These are phyloP conservation scores for Agrostemma githago DNA, from an alignment of 148 eudicot genomes.

Conservation along the genomic window DNA sequence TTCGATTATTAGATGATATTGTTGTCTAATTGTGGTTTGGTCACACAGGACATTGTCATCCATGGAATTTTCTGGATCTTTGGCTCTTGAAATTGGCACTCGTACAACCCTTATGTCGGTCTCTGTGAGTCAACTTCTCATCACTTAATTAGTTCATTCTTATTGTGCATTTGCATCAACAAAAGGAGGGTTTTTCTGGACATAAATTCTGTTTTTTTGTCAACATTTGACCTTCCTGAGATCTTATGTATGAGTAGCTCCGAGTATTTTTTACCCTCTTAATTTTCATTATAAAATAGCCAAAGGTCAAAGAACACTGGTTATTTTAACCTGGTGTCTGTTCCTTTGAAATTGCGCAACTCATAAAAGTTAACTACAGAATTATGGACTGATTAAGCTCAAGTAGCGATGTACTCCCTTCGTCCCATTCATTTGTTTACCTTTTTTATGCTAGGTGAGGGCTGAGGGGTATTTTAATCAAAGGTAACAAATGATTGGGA, in stretches of 20 bases:
- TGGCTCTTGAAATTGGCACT: slow-evolving; percentile 56
- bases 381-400: neutral
- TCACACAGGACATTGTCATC: slow-evolving; percentile 60
- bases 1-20: neutral
- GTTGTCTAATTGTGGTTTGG: slow-evolving; percentile 17
- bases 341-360: no score
- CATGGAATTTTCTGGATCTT: slow-evolving; percentile 65
- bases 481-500: no score
- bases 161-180: neutral
- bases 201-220: neutral
- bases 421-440: no score
- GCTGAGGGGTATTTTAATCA: no score
- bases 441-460: no score
- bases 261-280: no score
- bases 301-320: neutral
- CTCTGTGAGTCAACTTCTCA: slow-evolving; percentile 55
- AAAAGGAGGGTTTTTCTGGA: neutral
- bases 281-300: neutral
- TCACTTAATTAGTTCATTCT: neutral
- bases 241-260: neutral
- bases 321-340: no score
- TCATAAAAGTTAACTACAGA: neutral
- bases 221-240: neutral
- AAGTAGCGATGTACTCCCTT: no score
- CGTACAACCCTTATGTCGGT: slow-evolving; percentile 40